Evolutionary conservation across 176 grass and related monocot species (phyloP).

Genomic region (Pharus latifolius): DNA sequence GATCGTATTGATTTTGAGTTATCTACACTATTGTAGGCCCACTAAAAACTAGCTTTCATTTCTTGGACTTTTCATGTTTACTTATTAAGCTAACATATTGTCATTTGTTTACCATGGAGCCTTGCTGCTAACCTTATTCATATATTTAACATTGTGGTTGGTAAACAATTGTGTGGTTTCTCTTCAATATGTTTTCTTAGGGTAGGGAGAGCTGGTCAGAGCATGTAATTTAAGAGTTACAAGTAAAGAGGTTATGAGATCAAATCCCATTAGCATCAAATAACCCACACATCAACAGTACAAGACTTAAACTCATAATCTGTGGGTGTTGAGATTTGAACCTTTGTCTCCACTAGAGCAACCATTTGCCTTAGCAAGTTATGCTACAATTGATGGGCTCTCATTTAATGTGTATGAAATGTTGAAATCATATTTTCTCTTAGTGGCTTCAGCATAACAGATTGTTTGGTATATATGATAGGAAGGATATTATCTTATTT

Average conservation of each 20-base stretch:
- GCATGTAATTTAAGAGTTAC: too few relatives aligned
- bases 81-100: neutral
- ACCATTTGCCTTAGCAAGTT: too few relatives aligned
- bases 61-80: neutral
- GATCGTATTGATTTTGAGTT: conserved; percentile 2
- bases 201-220: too few relatives aligned
- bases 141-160: neutral
- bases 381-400: too few relatives aligned
- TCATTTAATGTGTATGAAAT: too few relatives aligned
- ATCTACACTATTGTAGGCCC: neutral
- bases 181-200: neutral
- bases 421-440: neutral
- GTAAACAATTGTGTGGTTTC: neutral
- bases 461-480: neutral
- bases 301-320: too few relatives aligned
- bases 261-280: too few relatives aligned
- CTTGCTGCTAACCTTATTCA: neutral
- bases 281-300: too few relatives aligned
- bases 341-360: too few relatives aligned
- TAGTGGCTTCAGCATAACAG: neutral
- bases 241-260: too few relatives aligned
- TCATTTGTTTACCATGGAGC: neutral
- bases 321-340: too few relatives aligned
- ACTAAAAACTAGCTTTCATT: neutral
- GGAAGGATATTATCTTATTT: neutral